Base-by-base conservation (phyloP, 371 early-diverging fungal genomes). In the Mortierella sp. region DNA sequence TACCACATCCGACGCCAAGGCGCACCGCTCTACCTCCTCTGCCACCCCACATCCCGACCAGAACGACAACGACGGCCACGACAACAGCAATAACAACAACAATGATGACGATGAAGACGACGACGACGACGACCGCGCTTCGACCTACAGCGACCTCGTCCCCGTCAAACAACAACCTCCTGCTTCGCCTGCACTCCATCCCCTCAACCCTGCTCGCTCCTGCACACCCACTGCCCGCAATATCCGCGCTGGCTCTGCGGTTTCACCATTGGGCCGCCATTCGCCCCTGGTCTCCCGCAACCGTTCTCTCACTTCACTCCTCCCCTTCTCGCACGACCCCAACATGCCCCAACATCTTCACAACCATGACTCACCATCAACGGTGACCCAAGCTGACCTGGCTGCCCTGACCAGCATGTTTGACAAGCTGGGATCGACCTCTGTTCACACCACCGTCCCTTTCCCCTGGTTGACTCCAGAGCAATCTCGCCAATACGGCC, bases 391-490 rank as follows among this genome's bases (percentile, higher is more conserved):
- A 8, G 65, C 77, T 26, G 80, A 80, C 29, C 73, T 80, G 52
- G 80, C 73, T 39, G 74, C 76, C n/a, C 61, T 83, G 44, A 79
- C 79, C 19, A 73, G 50, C 53, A 79, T 83, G 84, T 83, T 83
- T 67, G 79, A 75, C 65, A 76, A 78, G 48, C 68, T 83, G 43
- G 84, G 84, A 47, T 64, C 84, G 4, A 83, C 84, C 24, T 83
- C 84, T 22, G 71, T 83, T 22, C 79, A 79, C n/a, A 83, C 84
- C 22, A 83, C 84, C 2, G 79, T 83, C 8, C 84, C 84, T 29
- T 83, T 83, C 74, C 84, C 84, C 11, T 83, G 84, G 84, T 76
- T 83, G 64, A 68, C 79, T 2, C 84, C 84, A n/a, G 84, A 83
- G 37, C 84, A 83, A 47, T 83, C 84, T 0, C 79, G 73, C 34